Conservation (phyloP, 1,284 basidiomycete genomes). For the Leccinum angustisporum region DNA sequence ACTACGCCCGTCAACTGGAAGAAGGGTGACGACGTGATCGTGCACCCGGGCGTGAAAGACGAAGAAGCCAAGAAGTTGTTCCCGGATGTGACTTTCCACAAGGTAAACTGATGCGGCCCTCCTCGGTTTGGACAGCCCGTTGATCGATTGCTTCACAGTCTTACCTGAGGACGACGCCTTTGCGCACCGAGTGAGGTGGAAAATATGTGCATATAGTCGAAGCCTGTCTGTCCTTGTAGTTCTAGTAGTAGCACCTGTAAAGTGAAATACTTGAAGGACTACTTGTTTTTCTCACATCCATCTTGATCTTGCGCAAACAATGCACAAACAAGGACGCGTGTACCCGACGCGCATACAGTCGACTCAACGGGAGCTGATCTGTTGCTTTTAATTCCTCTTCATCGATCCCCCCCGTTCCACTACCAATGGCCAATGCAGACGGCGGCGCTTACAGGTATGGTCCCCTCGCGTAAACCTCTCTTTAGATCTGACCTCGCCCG, state of each 20-base stretch:
- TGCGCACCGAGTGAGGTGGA: constrained; percentile 39
- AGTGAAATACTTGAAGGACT: not conserved
- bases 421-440: constrained; percentile 65
- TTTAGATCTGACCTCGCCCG: constrained; percentile 20
- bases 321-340: constrained; percentile 33
- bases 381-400: constrained; percentile 22
- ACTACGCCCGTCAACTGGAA: constrained; percentile 95
- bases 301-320: constrained; percentile 20
- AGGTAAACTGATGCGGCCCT: constrained; percentile 44
- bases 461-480: constrained; percentile 18
- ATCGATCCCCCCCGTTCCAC: constrained; percentile 1
- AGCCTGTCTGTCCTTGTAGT: not conserved
- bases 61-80: constrained; percentile 90
- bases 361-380: constrained; percentile 10
- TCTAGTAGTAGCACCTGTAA: not conserved
- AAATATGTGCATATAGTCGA: not conserved
- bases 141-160: constrained; percentile 29
- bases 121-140: not conserved
- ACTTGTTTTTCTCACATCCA: constrained; percentile 18
- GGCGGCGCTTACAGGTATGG: constrained; percentile 80
- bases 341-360: constrained; percentile 27
- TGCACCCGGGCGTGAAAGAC: constrained; percentile 85
- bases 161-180: constrained; percentile 76
- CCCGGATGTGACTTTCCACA: constrained; percentile 69
- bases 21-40: constrained; percentile 90